phyloP scores from a whole-genome alignment of 768 basidiomycete genomes.

The Boletus vermiculosoides region DNA sequence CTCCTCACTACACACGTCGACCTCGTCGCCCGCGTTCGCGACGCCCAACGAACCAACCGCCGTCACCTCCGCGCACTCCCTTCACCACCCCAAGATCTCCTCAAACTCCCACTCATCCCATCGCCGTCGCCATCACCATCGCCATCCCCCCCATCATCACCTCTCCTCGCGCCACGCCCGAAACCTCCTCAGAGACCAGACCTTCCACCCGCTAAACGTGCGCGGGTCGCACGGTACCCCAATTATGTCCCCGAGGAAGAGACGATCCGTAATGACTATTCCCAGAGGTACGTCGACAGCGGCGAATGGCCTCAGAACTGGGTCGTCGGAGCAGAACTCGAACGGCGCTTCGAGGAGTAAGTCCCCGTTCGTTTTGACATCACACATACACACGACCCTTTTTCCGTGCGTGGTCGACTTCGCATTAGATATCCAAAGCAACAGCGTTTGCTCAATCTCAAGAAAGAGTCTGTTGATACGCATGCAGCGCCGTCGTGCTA shows the following conservation, averaged over 20 bases:
- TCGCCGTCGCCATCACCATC: constrained; percentile 53
- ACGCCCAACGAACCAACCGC: constrained; percentile 55
- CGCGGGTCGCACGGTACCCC: constrained; percentile 62
- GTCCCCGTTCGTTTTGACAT: constrained; percentile 30
- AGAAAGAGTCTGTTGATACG: constrained; percentile 71
- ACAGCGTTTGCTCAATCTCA: constrained; percentile 76
- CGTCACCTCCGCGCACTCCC: constrained; percentile 54
- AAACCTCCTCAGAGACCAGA: constrained; percentile 44
- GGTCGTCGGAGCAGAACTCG: constrained; percentile 86
- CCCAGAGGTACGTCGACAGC: constrained; percentile 83
- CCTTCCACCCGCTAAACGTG: constrained; percentile 69
- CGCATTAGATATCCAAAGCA: constrained; percentile 86
- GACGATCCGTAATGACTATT: constrained; percentile 95
- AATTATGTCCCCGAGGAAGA: constrained; percentile 95
- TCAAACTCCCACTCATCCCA: constrained; percentile 57
- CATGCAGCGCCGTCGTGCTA: constrained; percentile 74
- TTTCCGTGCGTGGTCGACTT: neutral
- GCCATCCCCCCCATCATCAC: constrained; percentile 50
- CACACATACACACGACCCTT: neutral
- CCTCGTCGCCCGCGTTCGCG: constrained; percentile 55
- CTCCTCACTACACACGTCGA: constrained; percentile 61
- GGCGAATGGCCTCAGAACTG: constrained; percentile 95
- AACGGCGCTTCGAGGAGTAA: constrained; percentile 91
- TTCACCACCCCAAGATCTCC: constrained; percentile 53
- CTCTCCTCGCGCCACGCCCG: constrained; percentile 34